Percentiles rank a stretch among this genome's conserved stretches.
These are phyloP conservation scores for Candida sojae DNA, from an alignment of 1,139 yeast species.

Conservation along the genomic window DNA sequence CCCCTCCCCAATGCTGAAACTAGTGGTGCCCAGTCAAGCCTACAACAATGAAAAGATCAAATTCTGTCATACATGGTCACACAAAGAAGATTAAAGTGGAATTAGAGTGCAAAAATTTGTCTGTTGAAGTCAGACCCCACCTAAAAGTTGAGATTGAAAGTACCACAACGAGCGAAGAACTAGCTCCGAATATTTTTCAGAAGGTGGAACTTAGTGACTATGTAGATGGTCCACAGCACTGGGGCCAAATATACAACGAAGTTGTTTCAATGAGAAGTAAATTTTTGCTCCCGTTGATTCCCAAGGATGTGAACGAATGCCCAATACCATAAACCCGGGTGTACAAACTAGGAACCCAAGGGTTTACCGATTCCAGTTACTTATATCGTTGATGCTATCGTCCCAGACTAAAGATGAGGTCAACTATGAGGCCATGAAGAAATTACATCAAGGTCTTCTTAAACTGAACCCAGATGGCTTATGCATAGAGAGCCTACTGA, in stretches of 20 bases:
- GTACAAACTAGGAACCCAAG: constrained; percentile 32
- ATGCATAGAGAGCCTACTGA: constrained; percentile 34
- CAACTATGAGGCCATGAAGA: constrained; percentile 70
- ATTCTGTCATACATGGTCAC: background rate
- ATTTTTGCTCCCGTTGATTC: constrained; percentile 82
- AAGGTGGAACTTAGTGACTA: constrained; percentile 15
- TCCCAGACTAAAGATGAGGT: constrained; percentile 93
- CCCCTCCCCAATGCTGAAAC: too few species aligned
- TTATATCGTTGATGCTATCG: constrained; percentile 82
- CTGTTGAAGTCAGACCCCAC: constrained; percentile 2
- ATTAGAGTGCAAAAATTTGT: background rate
- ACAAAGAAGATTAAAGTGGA: constrained; percentile 7
- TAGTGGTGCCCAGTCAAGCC: background rate
- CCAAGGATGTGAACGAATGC: constrained; percentile 83
- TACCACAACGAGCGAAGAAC: background rate
- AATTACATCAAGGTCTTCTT: constrained; percentile 39
- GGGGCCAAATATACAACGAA: constrained; percentile 58
- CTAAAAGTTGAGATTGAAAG: constrained; percentile 14
- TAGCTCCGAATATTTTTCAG: constrained; percentile 18
- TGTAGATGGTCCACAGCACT: constrained; percentile 41
- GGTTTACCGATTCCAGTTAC: constrained; percentile 67
- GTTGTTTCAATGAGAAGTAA: constrained; percentile 66
- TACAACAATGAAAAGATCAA: background rate
- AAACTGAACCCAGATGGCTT: constrained; percentile 24
- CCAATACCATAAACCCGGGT: constrained; percentile 44